Percentiles rank a stretch among this genome's conserved stretches.
phyloP scores from a whole-genome alignment of 345 rosid species.

The Erodium maritimum region DNA sequence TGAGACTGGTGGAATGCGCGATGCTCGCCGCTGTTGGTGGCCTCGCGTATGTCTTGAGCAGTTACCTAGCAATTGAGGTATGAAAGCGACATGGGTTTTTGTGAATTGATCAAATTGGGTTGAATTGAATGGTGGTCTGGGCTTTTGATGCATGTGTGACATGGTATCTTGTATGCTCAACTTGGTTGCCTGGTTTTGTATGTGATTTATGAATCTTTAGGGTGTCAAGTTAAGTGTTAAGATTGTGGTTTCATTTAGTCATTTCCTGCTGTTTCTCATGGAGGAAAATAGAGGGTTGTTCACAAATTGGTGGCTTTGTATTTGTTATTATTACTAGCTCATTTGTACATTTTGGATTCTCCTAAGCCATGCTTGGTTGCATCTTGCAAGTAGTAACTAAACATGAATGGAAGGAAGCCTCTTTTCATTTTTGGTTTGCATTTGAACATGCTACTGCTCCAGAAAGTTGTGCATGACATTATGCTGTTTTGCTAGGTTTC shows the following conservation, averaged over 20 bases:
- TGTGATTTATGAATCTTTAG: too few relatives aligned
- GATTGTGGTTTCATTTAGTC: background rate
- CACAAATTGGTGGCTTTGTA: background rate
- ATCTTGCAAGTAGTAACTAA: background rate
- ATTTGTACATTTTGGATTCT: too few relatives aligned
- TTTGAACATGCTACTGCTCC: too few relatives aligned
- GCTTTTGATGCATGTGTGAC: too few relatives aligned
- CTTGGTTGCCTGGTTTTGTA: too few relatives aligned
- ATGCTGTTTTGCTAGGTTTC: too few relatives aligned
- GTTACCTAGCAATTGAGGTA: slow-evolving; percentile 81
- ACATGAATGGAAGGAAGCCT: background rate
- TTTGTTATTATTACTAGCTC: background rate
- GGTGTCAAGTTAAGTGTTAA: background rate
- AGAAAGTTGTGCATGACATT: too few relatives aligned
- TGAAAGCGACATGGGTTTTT: slow-evolving; percentile 5
- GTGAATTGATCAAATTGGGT: background rate
- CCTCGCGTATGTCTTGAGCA: slow-evolving; percentile 79
- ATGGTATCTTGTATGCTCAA: too few relatives aligned
- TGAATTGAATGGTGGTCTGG: slow-evolving; percentile 1
- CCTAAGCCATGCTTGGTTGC: background rate
- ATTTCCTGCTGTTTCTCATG: background rate
- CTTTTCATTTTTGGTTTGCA: too few relatives aligned
- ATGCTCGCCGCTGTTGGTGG: slow-evolving; percentile 90
- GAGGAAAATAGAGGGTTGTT: background rate
- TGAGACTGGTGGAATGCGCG: slow-evolving; percentile 85